These are phyloP conservation scores for Straminergon stramineum DNA, from an alignment of 225 moss, liverwort and hornwort species.

Conservation along the genomic window DNA sequence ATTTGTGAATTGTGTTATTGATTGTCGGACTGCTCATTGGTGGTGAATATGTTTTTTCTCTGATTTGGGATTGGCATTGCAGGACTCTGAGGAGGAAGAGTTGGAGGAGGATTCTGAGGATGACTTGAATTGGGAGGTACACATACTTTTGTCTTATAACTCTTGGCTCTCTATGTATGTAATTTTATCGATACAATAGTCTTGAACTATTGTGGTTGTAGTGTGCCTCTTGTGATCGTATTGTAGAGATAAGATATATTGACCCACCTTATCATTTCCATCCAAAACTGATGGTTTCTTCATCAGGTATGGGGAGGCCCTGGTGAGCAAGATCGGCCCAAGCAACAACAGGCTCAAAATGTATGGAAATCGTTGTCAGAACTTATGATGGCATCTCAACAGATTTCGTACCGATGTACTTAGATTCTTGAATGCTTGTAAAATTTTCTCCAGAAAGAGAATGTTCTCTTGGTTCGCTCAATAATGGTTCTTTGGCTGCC, in stretches of 20 bases:
- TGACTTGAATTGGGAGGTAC: slow-evolving; percentile 80
- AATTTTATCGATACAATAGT: neutral
- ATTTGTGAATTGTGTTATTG: neutral
- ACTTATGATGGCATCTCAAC: neutral
- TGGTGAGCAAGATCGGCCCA: slow-evolving; percentile 54
- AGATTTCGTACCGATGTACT: neutral
- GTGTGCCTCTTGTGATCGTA: neutral
- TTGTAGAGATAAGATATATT: neutral
- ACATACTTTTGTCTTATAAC: neutral
- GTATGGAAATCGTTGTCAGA: neutral
- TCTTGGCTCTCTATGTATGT: neutral
- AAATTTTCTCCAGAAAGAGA: neutral
- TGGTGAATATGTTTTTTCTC: neutral
- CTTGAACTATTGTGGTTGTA: neutral
- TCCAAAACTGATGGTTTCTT: neutral
- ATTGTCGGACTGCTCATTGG: neutral
- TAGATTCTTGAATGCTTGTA: neutral
- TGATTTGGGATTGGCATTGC: slow-evolving; percentile 9
- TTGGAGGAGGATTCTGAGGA: slow-evolving; percentile 47
- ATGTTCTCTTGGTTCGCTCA: neutral
- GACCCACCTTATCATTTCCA: neutral
- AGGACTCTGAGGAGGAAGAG: slow-evolving; percentile 69
- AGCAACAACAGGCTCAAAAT: slow-evolving; percentile 58
- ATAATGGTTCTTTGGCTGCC: neutral
- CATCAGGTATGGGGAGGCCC: slow-evolving; percentile 69